Evolutionary conservation across 768 basidiomycete species (phyloP).

Genomic region (Phlegmacium glaucopus): DNA sequence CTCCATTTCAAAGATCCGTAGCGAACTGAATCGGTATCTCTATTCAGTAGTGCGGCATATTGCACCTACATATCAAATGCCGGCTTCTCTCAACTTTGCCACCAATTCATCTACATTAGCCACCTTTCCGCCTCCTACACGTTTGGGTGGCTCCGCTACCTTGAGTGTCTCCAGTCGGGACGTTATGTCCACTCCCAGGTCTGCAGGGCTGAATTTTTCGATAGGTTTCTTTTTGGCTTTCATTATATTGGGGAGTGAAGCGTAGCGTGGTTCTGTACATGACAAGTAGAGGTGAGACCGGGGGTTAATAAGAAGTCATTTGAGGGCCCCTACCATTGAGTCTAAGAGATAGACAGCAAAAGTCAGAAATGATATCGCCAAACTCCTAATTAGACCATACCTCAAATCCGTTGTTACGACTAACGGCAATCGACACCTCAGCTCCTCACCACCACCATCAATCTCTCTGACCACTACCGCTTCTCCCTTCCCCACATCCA

Average conservation of each 20-base stretch:
- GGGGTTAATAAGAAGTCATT: not conserved
- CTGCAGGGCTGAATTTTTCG: slow-evolving; percentile 74
- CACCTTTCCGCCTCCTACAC: slow-evolving; percentile 92
- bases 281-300: not conserved
- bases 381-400: too few relatives aligned
- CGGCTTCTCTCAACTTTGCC: slow-evolving; percentile 85
- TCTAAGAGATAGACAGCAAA: slow-evolving; percentile 32
- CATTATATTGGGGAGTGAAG: slow-evolving; percentile 97
- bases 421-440: slow-evolving; percentile 76
- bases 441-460: slow-evolving; percentile 88
- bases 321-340: slow-evolving; percentile 57
- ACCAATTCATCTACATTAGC: slow-evolving; percentile 87
- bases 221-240: slow-evolving; percentile 99
- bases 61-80: slow-evolving; percentile 29
- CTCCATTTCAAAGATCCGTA: too few relatives aligned
- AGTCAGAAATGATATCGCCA: too few relatives aligned
- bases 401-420: slow-evolving; percentile 92
- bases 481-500: slow-evolving; percentile 60
- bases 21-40: too few relatives aligned
- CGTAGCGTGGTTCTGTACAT: slow-evolving; percentile 84
- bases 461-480: slow-evolving; percentile 84
- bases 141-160: slow-evolving; percentile 85
- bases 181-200: slow-evolving; percentile 80
- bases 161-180: slow-evolving; percentile 84
- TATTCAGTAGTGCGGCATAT: too few relatives aligned